Evolutionary conservation across 257 asterid species (phyloP).

Genomic region (Cynanchum wilfordii): DNA sequence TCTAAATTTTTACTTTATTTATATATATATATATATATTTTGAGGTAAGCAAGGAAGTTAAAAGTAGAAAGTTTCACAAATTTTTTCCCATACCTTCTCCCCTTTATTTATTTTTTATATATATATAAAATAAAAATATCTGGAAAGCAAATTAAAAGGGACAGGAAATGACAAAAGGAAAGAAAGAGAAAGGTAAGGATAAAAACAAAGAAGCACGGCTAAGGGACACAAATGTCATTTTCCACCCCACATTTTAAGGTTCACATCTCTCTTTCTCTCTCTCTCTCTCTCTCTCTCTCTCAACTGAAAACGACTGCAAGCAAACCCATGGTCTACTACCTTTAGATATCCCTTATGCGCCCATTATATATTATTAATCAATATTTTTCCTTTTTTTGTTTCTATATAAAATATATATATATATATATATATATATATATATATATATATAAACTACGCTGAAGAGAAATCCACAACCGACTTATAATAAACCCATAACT

Average conservation of each 20-base stretch:
- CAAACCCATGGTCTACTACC: constrained; percentile 45
- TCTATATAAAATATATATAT: not conserved
- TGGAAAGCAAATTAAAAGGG: not conserved
- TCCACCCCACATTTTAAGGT: constrained; percentile 27
- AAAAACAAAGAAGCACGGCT: constrained; percentile 23
- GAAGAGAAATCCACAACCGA: constrained; percentile 15
- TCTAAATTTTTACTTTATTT: not conserved
- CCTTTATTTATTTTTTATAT: not conserved
- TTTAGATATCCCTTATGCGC: constrained; percentile 15
- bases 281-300: constrained; percentile 13
- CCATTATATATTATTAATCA: not conserved
- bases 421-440: not conserved
- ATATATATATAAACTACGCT: constrained; percentile 5
- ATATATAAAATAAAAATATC: too few relatives aligned
- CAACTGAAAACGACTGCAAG: constrained; percentile 42
- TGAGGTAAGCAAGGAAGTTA: not conserved
- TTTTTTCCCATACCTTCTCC: not conserved
- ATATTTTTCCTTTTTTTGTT: not conserved
- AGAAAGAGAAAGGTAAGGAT: constrained; percentile 7
- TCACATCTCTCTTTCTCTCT: constrained; percentile 22
- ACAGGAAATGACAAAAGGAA: constrained; percentile 5
- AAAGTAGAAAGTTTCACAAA: not conserved
- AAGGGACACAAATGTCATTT: constrained; percentile 32
- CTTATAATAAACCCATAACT: constrained; percentile 7
- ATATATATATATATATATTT: too few relatives aligned